Conservation (phyloP, 1,139 yeast genomes). For the Yamadazyma jaroonii region DNA sequence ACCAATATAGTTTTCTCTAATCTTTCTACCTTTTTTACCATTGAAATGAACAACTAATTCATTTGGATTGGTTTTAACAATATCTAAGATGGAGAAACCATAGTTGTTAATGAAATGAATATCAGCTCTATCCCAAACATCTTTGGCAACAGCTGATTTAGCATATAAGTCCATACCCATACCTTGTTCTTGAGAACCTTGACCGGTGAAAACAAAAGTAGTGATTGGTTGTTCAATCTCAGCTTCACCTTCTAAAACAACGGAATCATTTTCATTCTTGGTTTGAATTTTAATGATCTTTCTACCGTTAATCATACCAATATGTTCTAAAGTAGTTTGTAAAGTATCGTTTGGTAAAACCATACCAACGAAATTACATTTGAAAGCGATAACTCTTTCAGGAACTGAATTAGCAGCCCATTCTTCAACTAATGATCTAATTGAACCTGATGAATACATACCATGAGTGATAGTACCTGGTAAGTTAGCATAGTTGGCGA, state of each 20-base stretch:
- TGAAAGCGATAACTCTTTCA: constrained; percentile 92
- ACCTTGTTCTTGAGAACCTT: constrained; percentile 99
- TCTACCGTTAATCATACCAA: constrained; percentile 99
- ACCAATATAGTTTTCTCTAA: constrained; percentile 89
- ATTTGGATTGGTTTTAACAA: constrained; percentile 93
- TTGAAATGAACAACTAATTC: constrained; percentile 95
- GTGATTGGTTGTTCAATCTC: constrained; percentile 98
- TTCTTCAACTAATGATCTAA: constrained; percentile 91
- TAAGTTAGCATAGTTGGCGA: constrained; percentile 86
- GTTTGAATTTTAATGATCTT: constrained; percentile 93
- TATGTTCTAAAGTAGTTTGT: constrained; percentile 86
- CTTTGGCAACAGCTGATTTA: constrained; percentile 86
- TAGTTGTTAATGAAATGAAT: constrained; percentile 86
- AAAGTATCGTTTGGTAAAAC: constrained; percentile 92
- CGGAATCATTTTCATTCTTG: constrained; percentile 71
- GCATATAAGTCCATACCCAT: constrained; percentile 99
- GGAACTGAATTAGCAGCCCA: constrained; percentile 99
- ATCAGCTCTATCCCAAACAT: constrained; percentile 98
- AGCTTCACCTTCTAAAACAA: constrained; percentile 90
- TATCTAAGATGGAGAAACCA: constrained; percentile 95
- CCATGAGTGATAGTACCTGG: constrained; percentile 99
- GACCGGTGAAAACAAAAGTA: constrained; percentile 97
- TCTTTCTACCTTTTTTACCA: constrained; percentile 95
- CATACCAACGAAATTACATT: constrained; percentile 92
- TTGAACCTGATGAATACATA: constrained; percentile 96